Conservation (phyloP, 805 yeast genomes). For the Torulaspora gathmanii region DNA sequence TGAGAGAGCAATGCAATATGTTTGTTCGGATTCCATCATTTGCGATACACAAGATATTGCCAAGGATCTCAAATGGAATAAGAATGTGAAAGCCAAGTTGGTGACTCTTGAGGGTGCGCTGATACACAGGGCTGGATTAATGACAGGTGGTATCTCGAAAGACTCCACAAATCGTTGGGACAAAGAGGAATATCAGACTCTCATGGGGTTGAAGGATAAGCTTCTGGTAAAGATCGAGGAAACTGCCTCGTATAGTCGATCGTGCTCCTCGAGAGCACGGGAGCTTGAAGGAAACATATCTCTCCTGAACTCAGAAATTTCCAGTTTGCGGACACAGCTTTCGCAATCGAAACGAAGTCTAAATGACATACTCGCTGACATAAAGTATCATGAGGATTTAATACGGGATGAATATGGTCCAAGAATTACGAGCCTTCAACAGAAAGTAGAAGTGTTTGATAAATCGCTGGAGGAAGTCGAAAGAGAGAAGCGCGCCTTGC, state of each 20-base stretch:
- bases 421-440: conserved; percentile 24
- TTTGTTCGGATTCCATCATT: conserved; percentile 72
- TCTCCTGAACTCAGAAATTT: conserved; percentile 44
- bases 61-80: conserved; percentile 64
- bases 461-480: conserved; percentile 30
- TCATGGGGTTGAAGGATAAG: conserved; percentile 48
- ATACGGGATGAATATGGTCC: conserved; percentile 30
- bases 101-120: conserved; percentile 82
- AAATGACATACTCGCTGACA: conserved; percentile 46
- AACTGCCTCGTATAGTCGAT: conserved; percentile 39
- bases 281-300: conserved; percentile 52
- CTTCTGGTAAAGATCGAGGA: conserved; percentile 45
- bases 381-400: conserved; percentile 43
- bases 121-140: conserved; percentile 78
- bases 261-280: conserved; percentile 54
- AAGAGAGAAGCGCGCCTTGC: conserved; percentile 36
- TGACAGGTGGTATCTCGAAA: conserved; percentile 83
- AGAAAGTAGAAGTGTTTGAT: conserved; percentile 22
- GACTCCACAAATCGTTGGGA: conserved; percentile 58
- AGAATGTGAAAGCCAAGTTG: conserved; percentile 53
- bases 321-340: conserved; percentile 43
- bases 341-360: conserved; percentile 43
- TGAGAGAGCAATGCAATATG: conserved; percentile 75
- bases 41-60: conserved; percentile 71
- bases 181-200: conserved; percentile 55